phyloP scores from a whole-genome alignment of 257 asterid genomes.

The Nicotiana benthamiana region DNA sequence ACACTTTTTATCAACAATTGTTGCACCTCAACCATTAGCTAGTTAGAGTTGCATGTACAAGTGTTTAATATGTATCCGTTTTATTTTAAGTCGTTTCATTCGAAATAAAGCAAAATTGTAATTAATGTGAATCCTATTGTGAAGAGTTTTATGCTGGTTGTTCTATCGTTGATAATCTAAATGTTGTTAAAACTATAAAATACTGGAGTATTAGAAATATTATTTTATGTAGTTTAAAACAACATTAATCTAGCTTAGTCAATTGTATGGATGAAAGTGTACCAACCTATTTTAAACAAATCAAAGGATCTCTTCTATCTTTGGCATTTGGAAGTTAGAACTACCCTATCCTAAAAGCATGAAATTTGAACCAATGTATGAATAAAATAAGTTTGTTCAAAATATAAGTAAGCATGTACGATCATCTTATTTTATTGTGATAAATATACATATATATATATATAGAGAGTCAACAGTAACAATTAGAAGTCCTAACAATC shows the following conservation, averaged over 20 bases:
- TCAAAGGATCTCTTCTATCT: background rate
- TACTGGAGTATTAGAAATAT: background rate
- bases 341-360: background rate
- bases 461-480: too few relatives aligned
- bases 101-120: background rate
- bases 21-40: background rate
- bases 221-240: background rate
- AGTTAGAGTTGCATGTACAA: background rate
- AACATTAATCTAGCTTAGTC: background rate
- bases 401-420: too few relatives aligned
- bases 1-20: too few relatives aligned
- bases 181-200: background rate
- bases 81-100: background rate
- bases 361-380: background rate
- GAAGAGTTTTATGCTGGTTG: too few relatives aligned
- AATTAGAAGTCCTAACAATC: too few relatives aligned
- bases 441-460: too few relatives aligned
- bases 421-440: background rate
- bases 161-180: background rate
- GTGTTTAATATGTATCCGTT: background rate
- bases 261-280: background rate
- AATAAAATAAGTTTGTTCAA: background rate
- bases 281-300: background rate
- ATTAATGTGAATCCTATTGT: too few relatives aligned
- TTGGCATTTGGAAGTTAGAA: slow-evolving; percentile 3